phyloP scores from a whole-genome alignment of 164 flowering plant genomes.

The Warburgia ugandensis region DNA sequence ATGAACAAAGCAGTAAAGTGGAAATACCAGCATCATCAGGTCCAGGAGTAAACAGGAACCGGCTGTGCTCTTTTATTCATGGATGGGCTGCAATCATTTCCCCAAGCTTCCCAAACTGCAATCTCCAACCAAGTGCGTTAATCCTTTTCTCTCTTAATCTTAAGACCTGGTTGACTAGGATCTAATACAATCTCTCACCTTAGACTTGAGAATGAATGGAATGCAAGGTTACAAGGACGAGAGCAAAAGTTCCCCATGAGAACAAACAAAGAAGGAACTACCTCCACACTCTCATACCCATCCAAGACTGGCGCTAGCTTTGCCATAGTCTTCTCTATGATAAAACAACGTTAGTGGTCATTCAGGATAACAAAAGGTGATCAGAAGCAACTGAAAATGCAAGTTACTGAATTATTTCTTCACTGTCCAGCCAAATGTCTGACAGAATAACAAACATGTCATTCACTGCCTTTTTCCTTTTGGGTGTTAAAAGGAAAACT shows the following conservation, averaged over 20 bases:
- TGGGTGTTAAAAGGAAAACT: no score
- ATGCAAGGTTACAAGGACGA: slow-evolving; percentile 84
- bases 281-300: slow-evolving; percentile 79
- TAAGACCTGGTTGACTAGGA: no score
- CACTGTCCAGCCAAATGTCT: slow-evolving; percentile 82
- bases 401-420: slow-evolving; percentile 69
- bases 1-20: neutral
- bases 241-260: slow-evolving; percentile 97
- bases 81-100: slow-evolving; percentile 69
- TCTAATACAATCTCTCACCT: slow-evolving; percentile 53
- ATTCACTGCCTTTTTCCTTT: slow-evolving; percentile 72
- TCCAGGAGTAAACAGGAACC: slow-evolving; percentile 88
- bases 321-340: slow-evolving; percentile 70
- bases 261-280: slow-evolving; percentile 93
- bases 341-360: slow-evolving; percentile 9
- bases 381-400: no score
- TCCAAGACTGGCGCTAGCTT: slow-evolving; percentile 69
- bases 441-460: slow-evolving; percentile 93
- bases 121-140: slow-evolving; percentile 37
- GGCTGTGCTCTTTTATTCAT: slow-evolving; percentile 60
- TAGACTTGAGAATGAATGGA: slow-evolving; percentile 60
- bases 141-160: no score
- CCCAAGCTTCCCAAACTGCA: slow-evolving; percentile 83
- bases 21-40: slow-evolving; percentile 84
- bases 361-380: slow-evolving; percentile 7